phyloP scores from a whole-genome alignment of 1,284 basidiomycete genomes.

The Omphalotus olearius region DNA sequence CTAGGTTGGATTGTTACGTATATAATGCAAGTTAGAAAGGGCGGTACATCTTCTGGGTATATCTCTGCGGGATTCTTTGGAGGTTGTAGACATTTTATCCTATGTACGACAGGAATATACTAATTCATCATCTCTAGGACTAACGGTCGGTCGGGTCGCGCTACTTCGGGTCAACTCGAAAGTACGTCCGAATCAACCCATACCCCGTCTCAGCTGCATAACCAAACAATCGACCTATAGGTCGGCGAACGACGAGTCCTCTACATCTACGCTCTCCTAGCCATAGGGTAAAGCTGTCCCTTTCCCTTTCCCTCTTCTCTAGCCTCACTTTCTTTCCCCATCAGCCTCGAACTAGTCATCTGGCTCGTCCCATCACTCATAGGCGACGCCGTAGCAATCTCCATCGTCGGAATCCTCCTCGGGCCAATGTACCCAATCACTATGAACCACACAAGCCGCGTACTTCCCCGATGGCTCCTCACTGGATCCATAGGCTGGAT shows the following conservation, averaged over 20 bases:
- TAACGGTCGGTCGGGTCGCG: slow-evolving; percentile 52
- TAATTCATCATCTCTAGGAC: slow-evolving; percentile 28
- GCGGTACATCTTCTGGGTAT: slow-evolving; percentile 46
- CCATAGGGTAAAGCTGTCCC: slow-evolving; percentile 42
- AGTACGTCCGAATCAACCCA: too few relatives aligned
- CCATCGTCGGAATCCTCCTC: slow-evolving; percentile 39
- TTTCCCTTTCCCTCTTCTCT: neutral
- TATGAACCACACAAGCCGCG: slow-evolving; percentile 52
- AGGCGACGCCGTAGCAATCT: slow-evolving; percentile 55
- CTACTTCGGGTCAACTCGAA: slow-evolving; percentile 51
- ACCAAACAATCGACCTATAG: slow-evolving; percentile 25
- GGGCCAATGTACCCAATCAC: slow-evolving; percentile 67
- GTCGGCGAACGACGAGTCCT: slow-evolving; percentile 30
- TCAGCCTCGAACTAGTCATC: slow-evolving; percentile 55
- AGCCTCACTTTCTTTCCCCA: neutral
- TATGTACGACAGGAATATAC: neutral
- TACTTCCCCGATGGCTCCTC: slow-evolving; percentile 60
- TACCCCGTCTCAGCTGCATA: too few relatives aligned
- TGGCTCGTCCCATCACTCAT: slow-evolving; percentile 62
- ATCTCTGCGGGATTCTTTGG: slow-evolving; percentile 53
- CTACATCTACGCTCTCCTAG: slow-evolving; percentile 46
- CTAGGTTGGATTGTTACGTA: slow-evolving; percentile 62
- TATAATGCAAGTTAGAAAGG: slow-evolving; percentile 42
- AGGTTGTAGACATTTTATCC: slow-evolving; percentile 24
- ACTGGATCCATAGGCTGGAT: slow-evolving; percentile 68